phyloP scores from a whole-genome alignment of 2,329 filamentous ascomycete species.

The Albifimbria verrucaria region DNA sequence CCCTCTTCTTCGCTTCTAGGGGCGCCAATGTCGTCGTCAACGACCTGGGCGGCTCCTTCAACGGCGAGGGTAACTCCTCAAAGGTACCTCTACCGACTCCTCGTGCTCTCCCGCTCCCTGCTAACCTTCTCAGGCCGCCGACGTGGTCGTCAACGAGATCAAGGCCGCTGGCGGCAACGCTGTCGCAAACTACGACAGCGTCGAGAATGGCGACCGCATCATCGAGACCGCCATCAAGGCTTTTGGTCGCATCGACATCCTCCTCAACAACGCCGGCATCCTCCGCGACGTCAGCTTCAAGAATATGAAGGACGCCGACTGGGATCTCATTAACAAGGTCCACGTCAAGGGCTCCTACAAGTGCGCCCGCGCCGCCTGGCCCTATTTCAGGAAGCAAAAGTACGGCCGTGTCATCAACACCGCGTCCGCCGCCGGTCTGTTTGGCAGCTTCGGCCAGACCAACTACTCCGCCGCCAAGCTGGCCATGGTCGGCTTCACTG shows the following conservation, averaged over 20 bases:
- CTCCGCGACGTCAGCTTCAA: slow-evolving; percentile 95
- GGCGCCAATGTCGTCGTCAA: slow-evolving; percentile 96
- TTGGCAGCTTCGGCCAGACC: slow-evolving; percentile 91
- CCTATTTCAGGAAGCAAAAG: slow-evolving; percentile 98
- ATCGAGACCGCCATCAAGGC: slow-evolving; percentile 81
- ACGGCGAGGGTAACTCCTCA: slow-evolving; percentile 82
- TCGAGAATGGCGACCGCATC: slow-evolving; percentile 90
- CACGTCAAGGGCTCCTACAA: slow-evolving; percentile 95
- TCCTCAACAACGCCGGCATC: slow-evolving; percentile 98
- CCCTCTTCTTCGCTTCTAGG: slow-evolving; percentile 85
- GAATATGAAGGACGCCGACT: slow-evolving; percentile 96
- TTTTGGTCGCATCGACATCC: slow-evolving; percentile 85
- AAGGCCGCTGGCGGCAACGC: slow-evolving; percentile 88
- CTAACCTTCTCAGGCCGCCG: slow-evolving; percentile 59
- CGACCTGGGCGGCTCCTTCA: slow-evolving; percentile 88
- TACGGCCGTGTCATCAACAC: slow-evolving; percentile 97
- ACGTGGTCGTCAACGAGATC: slow-evolving; percentile 80
- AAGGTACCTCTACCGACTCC: slow-evolving; percentile 55
- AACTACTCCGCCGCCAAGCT: slow-evolving; percentile 98
- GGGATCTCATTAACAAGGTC: slow-evolving; percentile 91
- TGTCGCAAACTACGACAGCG: slow-evolving; percentile 94
- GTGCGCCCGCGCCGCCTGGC: slow-evolving; percentile 92
- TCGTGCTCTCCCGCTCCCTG: not conserved
- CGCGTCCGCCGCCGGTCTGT: slow-evolving; percentile 90
- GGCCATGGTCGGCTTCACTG: slow-evolving; percentile 92